Conservation (phyloP, 176 grass and related monocot genomes). For the Secale cereale region DNA sequence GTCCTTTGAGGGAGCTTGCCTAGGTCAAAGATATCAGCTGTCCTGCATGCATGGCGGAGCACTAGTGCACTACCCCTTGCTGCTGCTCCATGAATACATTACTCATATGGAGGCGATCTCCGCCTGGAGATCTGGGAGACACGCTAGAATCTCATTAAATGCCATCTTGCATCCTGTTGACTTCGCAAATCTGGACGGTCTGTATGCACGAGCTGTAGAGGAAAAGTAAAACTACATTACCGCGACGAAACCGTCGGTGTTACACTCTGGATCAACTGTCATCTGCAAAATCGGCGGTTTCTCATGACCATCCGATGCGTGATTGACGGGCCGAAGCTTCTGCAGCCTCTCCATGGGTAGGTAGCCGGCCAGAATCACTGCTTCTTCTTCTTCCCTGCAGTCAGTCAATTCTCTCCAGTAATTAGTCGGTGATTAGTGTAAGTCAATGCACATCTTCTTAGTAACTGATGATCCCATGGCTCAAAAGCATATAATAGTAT, state of each 20-base stretch:
- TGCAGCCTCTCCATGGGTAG: neutral
- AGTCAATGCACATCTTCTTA: constrained; percentile 28
- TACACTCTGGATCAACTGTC: neutral
- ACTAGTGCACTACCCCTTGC: constrained; percentile 30
- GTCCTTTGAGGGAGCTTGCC: constrained; percentile 15
- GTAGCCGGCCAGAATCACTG: neutral
- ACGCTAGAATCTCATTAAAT: constrained; percentile 40
- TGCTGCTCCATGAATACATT: constrained; percentile 32
- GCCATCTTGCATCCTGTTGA: constrained; percentile 31
- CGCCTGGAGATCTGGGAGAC: constrained; percentile 44
- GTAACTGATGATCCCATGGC: constrained; percentile 3
- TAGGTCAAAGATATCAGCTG: constrained; percentile 20
- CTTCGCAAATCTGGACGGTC: constrained; percentile 16
- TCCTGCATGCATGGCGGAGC: constrained; percentile 33
- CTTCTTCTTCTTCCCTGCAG: neutral
- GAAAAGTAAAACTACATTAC: neutral
- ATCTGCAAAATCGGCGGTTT: neutral
- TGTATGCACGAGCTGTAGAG: no score
- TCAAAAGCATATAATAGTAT: neutral
- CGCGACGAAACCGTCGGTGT: neutral
- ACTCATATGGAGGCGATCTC: constrained; percentile 18
- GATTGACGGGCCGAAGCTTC: neutral
- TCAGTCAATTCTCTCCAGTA: neutral
- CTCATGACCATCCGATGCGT: neutral
- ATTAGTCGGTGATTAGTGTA: neutral